Conservation (phyloP, 1,139 yeast species). For the Blastobotrys petasosporus region DNA sequence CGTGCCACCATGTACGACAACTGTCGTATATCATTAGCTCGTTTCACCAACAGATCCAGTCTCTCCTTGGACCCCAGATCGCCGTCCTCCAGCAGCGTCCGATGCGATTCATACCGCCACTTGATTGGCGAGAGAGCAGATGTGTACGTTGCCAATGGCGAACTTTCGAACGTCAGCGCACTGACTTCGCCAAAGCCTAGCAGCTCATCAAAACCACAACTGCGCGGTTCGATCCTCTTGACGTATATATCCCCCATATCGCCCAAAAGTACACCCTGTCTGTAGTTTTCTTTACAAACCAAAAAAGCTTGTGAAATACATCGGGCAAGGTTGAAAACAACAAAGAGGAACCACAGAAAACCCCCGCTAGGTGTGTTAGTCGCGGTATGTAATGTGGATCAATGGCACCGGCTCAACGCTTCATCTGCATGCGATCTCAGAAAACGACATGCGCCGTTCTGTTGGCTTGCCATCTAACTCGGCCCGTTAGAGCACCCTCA, state of each 20-base stretch:
- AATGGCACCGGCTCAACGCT: no score
- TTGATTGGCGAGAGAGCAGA: neutral
- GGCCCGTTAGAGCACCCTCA: no score
- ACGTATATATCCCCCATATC: neutral
- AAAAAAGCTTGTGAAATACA: no score
- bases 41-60: neutral
- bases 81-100: neutral
- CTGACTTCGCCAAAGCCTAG: conserved; percentile 4
- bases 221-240: conserved; percentile 1
- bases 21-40: neutral
- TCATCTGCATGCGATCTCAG: no score
- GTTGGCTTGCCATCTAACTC: no score
- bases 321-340: no score
- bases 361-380: no score
- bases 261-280: no score
- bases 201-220: neutral
- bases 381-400: no score
- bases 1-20: neutral
- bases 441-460: no score
- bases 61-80: neutral
- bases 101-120: conserved; percentile 2
- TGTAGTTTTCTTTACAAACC: no score
- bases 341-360: no score
- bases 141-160: conserved; percentile 3
- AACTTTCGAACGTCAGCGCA: neutral